Evolutionary conservation across 1,139 yeast genomes (phyloP).

Genomic region (Nakaseomyces uthaithaninus): DNA sequence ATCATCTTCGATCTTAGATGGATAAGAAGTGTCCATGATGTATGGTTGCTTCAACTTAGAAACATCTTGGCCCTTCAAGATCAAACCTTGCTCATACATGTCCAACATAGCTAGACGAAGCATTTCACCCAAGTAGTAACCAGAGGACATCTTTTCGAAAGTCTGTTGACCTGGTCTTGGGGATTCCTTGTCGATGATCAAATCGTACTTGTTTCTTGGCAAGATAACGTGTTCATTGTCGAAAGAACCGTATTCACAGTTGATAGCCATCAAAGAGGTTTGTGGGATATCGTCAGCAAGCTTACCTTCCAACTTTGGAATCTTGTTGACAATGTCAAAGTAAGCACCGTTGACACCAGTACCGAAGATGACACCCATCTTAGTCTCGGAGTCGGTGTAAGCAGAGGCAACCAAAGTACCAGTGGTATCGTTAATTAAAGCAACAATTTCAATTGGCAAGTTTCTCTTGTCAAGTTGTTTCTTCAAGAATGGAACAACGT

Average conservation of each 20-base stretch:
- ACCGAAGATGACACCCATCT: constrained; percentile 94
- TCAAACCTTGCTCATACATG: constrained; percentile 51
- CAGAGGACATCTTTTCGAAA: constrained; percentile 96
- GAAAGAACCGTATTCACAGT: constrained; percentile 97
- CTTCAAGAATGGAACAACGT: constrained; percentile 88
- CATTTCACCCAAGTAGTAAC: constrained; percentile 91
- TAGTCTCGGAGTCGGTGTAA: constrained; percentile 80
- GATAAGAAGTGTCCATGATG: constrained; percentile 81
- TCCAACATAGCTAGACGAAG: constrained; percentile 76
- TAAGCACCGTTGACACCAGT: constrained; percentile 98
- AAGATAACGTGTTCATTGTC: constrained; percentile 79
- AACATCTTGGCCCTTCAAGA: constrained; percentile 65
- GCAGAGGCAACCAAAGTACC: constrained; percentile 95
- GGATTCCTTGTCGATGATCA: constrained; percentile 69
- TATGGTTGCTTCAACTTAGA: constrained; percentile 52
- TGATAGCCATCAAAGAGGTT: constrained; percentile 82
- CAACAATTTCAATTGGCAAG: constrained; percentile 80
- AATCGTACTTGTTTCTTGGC: constrained; percentile 87
- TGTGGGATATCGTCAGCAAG: constrained; percentile 53
- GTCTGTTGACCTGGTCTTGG: constrained; percentile 97
- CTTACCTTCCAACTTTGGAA: constrained; percentile 77
- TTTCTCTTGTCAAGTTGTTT: constrained; percentile 53
- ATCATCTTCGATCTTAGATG: constrained; percentile 82
- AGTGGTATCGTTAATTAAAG: constrained; percentile 92
- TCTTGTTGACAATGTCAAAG: constrained; percentile 64